Percentiles rank a stretch among this genome's conserved stretches.
Conservation (phyloP, 106 monocot species). For the Gastrodia elata region DNA sequence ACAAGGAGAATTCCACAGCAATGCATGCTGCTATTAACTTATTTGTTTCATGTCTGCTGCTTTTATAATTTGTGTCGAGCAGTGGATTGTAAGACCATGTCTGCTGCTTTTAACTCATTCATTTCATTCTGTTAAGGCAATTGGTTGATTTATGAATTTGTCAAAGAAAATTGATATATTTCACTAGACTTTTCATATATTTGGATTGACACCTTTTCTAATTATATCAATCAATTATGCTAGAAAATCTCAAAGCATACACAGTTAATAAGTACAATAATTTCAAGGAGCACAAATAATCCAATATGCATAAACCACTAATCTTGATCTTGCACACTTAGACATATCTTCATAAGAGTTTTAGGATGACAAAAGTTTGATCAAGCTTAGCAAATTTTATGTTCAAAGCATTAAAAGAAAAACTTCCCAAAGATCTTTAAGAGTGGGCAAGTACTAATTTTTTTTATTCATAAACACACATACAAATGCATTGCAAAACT, state of each 20-base stretch:
- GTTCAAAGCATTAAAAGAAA: neutral
- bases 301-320: neutral
- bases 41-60: slow-evolving; percentile 49
- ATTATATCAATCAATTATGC: neutral
- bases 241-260: neutral
- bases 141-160: too few relatives aligned
- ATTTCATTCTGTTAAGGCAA: neutral
- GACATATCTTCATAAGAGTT: too few relatives aligned
- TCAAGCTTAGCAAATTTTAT: neutral
- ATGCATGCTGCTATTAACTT: slow-evolving; percentile 45
- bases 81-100: neutral
- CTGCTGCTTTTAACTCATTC: neutral
- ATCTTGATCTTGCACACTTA: neutral
- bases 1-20: slow-evolving; percentile 85
- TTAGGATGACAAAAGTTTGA: neutral
- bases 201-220: too few relatives aligned
- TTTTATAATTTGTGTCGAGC: slow-evolving; percentile 11
- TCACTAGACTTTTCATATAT: too few relatives aligned
- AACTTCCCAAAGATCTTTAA: neutral
- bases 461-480: neutral
- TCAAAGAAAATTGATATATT: too few relatives aligned
- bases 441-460: neutral
- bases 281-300: neutral
- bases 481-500: neutral
- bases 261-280: neutral